Base-by-base conservation (phyloP, 2,329 filamentous ascomycete genomes). In the Phaeosphaeriaceae sp. region DNA sequence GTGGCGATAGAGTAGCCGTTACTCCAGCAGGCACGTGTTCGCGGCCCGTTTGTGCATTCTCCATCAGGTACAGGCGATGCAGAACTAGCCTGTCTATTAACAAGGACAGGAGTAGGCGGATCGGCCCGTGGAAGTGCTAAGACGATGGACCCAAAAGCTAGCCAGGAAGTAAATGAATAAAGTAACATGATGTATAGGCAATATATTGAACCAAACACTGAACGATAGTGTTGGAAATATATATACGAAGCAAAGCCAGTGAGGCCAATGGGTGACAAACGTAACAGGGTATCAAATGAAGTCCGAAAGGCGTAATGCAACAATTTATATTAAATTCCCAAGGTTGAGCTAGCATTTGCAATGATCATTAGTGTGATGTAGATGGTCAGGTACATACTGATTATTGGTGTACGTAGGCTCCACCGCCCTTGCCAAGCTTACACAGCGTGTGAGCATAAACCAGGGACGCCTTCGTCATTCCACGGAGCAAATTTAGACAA, bases 1-100 rank as follows among this genome's bases (percentile, higher is more conserved):
- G 76, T 78, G 26, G 72, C 63, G 34, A 78, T 75, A 49, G 71
- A 75, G 66, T 70, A 77, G 35, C 76, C 76, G 46, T 62, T 61
- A 26, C 61, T 67, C 76, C 76, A 79, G 56, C 76, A 79, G 12
- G 60, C 61, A 53, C 77, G 65, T 4, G 73, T 74, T 11, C 55
- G 58, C 23, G 76, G 70, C 6, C 68, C 67, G 52, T 77, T 74
- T 9, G 68, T 76, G 57, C 77, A 78, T 18, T 54, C 58, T n/a
- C 66, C 58, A 40, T 72, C 69, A 29, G 56, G 55, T 21, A 55
- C 55, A 16, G 38, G 40, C 12, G 56, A 50, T 32, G 50, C 46
- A 4, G 57, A 51, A 17, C 56, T 35, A 28, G 52, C 52, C 51
- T 70, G 68, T 45, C 64, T 61, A 42, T 66, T 61, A 16, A 61